Base-by-base conservation (phyloP, 768 basidiomycete genomes). In the Piloderma croceum region DNA sequence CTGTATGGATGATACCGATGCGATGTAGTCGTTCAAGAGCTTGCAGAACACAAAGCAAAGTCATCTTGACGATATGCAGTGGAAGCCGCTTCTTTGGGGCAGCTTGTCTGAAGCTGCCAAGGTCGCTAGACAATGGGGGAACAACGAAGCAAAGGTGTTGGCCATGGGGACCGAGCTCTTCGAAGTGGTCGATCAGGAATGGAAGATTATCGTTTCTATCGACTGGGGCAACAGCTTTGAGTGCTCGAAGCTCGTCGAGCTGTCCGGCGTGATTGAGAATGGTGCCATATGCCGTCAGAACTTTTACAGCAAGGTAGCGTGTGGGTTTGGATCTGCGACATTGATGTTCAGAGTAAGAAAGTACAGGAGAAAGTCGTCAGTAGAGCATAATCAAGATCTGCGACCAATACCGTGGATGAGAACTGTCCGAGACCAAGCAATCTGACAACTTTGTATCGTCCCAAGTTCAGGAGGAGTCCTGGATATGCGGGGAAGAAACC, bases 61-160 rank as follows among this genome's bases (percentile, higher is more conserved):
- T 39, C 19, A 38, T 37, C 45, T 47, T 53, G 5, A 47, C 50
- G 12, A 44, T 44, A 32, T 48, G 44, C 20, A 41, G 35, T 7
- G 50, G 44, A 3, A 56, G 34, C 17, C 38, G 23, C 27, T 52
- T 50, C 13, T 15, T 34, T 2, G 55, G 54, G 7, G 54, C 42
- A 17, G 38, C 39, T 5, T 42, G 44, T n/a, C 54, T 39, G 21
- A 58, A 44, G 20, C 37, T 33, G 31, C 44, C 44, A 9, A 58
- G 39, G 38, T 50, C 47, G 15, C 45, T 45, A 37, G 49, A 47
- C 7, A 46, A 42, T 10, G 51, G 36, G 9, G 42, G 24, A 41
- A 39, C 40, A 24, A 57, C 47, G n/a, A 59, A 37, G 38, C 57
- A 57, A 7, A 57, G 44, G 37, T 58, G 57, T 27, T 40, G 24